phyloP scores from a whole-genome alignment of 2,329 filamentous ascomycete genomes.

The Neurospora sp. region DNA sequence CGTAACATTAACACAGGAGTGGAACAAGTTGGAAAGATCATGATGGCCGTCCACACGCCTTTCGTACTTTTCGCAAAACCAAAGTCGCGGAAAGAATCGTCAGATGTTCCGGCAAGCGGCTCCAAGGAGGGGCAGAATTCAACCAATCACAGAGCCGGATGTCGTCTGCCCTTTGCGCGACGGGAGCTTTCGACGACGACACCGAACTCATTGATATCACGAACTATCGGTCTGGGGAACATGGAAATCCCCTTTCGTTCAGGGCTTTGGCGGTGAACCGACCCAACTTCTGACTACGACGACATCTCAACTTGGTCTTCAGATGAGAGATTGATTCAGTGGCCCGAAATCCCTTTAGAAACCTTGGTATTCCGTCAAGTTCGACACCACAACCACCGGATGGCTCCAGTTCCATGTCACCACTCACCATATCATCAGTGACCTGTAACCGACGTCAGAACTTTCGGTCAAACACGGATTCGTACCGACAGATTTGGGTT shows the following conservation, averaged over 20 bases:
- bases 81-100: not conserved
- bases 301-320: not conserved
- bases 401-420: not conserved
- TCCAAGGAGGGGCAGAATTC: not conserved
- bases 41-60: not conserved
- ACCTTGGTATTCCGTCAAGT: not conserved
- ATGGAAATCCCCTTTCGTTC: not conserved
- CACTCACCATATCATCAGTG: not conserved
- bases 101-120: not conserved
- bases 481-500: not conserved
- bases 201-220: not conserved
- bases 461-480: not conserved
- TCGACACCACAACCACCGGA: not conserved
- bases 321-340: not conserved
- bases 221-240: not conserved
- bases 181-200: not conserved
- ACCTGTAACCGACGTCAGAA: not conserved
- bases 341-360: not conserved
- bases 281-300: not conserved
- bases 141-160: not conserved
- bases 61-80: not conserved
- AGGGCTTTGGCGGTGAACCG: not conserved
- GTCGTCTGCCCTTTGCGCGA: not conserved
- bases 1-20: not conserved
- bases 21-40: not conserved